Base-by-base conservation (phyloP, 345 rosid genomes). In the Acer saccharum region DNA sequence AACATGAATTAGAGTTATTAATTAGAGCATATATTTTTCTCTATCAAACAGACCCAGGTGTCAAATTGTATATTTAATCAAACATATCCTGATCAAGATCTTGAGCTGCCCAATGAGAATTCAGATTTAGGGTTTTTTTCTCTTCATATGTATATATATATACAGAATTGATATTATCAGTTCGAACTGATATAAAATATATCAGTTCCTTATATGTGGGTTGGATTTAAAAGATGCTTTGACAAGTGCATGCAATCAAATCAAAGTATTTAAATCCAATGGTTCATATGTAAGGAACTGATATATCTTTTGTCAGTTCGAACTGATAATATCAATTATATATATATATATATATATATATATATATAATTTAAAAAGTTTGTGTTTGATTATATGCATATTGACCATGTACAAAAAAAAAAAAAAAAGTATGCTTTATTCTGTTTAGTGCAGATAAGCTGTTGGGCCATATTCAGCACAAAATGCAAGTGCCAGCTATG, bases 41-140 rank as follows among this genome's bases (percentile, higher is more conserved):
- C 27, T 4, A 58, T 50, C n/a, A 48, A 68, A 35, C 6, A 71
- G 13, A 44, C 61, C 62, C 61, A 63, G 23, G 60, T 69, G 78
- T 69, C 78, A 68, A 78, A 68, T 63, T 76, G 14, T 46, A 54
- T 65, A 13, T 23, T 2, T 46, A 46, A 46, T 46, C 11, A 10
- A 62, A 68, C 61, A 78, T 84, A 78, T 77, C 32, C 6, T 35
- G 39, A 1, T 44, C 11, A 41, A 70, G 66, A 82, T 79, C 80
- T 71, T 14, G 2, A 62, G 29, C 23, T 54, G 60, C 32, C 68
- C 72, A 74, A 73, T 73, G 61, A 65, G 21, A n/a, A 20, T 64
- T 13, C 21, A 54, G 16, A 52, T 17, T 7, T 73, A 55, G 62
- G 69, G 58, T 16, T 55, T 75, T 18, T 18, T 25, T 29, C 32